Percentiles rank a stretch among this genome's conserved stretches.
Evolutionary conservation across 2,329 filamentous ascomycete species (phyloP).

Genomic region (Venturia carpophila): DNA sequence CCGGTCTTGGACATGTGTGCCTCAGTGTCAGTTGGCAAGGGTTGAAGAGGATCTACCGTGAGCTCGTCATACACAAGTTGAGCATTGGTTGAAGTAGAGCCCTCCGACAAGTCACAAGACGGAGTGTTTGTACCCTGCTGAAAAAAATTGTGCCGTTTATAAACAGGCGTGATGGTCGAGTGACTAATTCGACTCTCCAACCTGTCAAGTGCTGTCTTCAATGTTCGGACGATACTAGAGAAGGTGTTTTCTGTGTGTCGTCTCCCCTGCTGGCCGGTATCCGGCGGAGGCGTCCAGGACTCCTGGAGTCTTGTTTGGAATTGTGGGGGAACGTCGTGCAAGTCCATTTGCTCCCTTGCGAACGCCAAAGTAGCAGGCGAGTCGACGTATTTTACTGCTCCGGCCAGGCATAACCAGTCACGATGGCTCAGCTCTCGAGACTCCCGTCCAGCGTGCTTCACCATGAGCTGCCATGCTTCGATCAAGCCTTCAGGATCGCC

Average conservation of each 20-base stretch:
- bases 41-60: slow-evolving; percentile 34
- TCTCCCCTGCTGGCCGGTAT: neutral
- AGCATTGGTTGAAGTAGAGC: slow-evolving; percentile 19
- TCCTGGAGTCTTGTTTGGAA: neutral
- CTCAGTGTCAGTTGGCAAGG: slow-evolving; percentile 20
- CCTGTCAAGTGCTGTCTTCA: neutral
- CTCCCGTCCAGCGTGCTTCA: slow-evolving; percentile 23
- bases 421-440: slow-evolving; percentile 23
- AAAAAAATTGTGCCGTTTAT: neutral
- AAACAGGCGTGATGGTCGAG: neutral
- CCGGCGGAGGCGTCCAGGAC: neutral
- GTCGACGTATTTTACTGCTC: slow-evolving; percentile 27
- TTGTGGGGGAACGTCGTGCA: neutral
- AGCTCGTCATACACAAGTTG: slow-evolving; percentile 38
- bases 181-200: neutral
- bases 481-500: slow-evolving; percentile 25
- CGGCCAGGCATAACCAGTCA: slow-evolving; percentile 31
- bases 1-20: slow-evolving; percentile 30
- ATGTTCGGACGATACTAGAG: neutral
- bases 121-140: neutral
- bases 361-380: slow-evolving; percentile 20
- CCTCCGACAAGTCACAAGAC: neutral
- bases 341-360: slow-evolving; percentile 25
- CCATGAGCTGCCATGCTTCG: slow-evolving; percentile 27
- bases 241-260: neutral